phyloP scores from a whole-genome alignment of 2,329 filamentous ascomycete genomes.

The Aspergillus cejpii region DNA sequence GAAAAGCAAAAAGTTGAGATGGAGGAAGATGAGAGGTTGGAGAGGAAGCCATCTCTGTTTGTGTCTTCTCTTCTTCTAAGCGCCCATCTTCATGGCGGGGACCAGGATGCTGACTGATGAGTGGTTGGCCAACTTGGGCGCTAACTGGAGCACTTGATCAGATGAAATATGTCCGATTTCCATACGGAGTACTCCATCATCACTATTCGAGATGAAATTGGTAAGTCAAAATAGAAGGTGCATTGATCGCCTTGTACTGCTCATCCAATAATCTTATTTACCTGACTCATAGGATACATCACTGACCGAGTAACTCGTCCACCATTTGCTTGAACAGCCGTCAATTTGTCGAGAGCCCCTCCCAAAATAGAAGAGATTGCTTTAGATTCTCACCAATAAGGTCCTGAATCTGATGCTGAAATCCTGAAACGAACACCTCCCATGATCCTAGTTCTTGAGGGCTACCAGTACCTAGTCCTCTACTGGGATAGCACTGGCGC shows the following conservation, averaged over 20 bases:
- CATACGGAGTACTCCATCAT: not conserved
- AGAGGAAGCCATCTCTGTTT: not conserved
- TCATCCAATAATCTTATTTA: not conserved
- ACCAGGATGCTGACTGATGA: not conserved
- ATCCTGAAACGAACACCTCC: not conserved
- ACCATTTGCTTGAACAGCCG: not conserved
- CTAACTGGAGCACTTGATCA: not conserved
- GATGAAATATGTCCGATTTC: not conserved
- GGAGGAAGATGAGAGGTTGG: constrained; percentile 3
- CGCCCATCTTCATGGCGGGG: not conserved
- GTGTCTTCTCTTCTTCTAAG: no score
- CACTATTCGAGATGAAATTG: not conserved
- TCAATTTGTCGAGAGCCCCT: not conserved
- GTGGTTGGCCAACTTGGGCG: not conserved
- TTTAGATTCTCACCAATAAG: not conserved
- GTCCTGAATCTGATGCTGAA: not conserved
- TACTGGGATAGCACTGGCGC: not conserved
- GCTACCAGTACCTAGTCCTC: not conserved
- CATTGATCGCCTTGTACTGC: not conserved
- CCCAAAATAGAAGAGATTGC: not conserved
- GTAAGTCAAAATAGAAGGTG: no score
- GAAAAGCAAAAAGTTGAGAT: not conserved
- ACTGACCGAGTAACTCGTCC: not conserved
- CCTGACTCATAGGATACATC: not conserved
- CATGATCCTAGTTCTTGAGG: not conserved